Evolutionary conservation across 2,329 filamentous ascomycete species (phyloP), one percentile per base, ranked within the genome.

Genomic region (Sphaceloma murrayae): DNA sequence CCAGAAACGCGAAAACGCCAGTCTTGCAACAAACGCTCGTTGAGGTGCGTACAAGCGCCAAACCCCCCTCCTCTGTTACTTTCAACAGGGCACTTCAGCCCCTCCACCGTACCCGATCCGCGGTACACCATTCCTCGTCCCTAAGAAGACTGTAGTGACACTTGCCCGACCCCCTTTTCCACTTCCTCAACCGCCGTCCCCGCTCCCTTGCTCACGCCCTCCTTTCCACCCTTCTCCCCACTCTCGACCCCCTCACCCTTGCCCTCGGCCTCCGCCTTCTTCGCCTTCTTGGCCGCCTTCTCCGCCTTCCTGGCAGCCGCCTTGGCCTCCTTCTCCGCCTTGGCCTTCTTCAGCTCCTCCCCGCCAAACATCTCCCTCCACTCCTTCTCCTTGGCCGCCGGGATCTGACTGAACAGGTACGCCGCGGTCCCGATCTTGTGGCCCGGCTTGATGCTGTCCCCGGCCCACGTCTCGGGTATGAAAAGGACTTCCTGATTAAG

Each of bases 321-420:
- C 52, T 73, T 70, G 21, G 72, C 67, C 32, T 76, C 80, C 57
- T 82, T 82, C 52, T 83, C 79, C 56, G 82, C 82, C 56, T 80
- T 80, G 30, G 78, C 69, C 51, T 85, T 78, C 53, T 80, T 70
- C 26, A 73, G 71, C 56, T 80, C 76, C 14, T 73, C 75, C 5
- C 80, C 80, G 40, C 80, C 80, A 54, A 79, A 94, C 53, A 75
- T 73, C 50, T 82, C 76, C 47, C 82, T 78, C 87, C 87, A 94
- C 60, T 89, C 82, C 42, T 82, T 77, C 34, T 83, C 78, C 68
- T 88, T 89, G 62, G 84, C 80, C 7, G 80, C 72, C 51, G 87
- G 83, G 57, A 94, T 94, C 44, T 74, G 75, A n/a, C 76, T 76
- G 66, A 94, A 94, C 22, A 94, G 71, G 69, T 86, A 81, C 51